A percentile compares a stretch with the other conserved stretches of the same genome.
phyloP scores from a whole-genome alignment of 2,329 filamentous ascomycete species.

The Tolypocladium ophioglossoides region DNA sequence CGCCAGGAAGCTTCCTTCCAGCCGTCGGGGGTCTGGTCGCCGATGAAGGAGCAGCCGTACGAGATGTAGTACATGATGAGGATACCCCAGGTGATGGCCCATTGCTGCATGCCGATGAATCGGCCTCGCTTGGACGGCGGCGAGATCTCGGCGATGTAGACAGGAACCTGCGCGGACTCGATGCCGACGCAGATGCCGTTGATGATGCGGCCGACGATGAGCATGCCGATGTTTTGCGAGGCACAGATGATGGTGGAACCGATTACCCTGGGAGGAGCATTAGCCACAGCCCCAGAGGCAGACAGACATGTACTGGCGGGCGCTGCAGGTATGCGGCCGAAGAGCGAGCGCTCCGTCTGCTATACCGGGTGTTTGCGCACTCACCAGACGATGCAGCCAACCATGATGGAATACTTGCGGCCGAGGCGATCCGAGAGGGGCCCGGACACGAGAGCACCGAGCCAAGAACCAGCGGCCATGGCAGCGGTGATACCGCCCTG shows the following conservation, averaged over 20 bases:
- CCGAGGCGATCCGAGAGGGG: constrained; percentile 37
- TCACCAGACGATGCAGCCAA: constrained; percentile 40
- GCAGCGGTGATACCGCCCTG: constrained; percentile 43
- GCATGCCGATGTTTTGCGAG: constrained; percentile 34
- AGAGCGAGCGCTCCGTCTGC: too few relatives aligned
- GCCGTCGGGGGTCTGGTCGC: constrained; percentile 14
- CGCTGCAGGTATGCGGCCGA: neutral
- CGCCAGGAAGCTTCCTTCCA: constrained; percentile 47
- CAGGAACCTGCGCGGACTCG: constrained; percentile 55
- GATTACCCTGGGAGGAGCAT: constrained; percentile 26
- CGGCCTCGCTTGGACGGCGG: constrained; percentile 43
- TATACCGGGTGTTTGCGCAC: constrained; percentile 6
- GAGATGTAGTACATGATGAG: constrained; percentile 62
- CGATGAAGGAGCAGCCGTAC: constrained; percentile 52
- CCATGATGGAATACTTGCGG: constrained; percentile 39
- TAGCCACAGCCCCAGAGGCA: neutral
- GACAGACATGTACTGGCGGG: neutral
- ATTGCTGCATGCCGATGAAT: constrained; percentile 64
- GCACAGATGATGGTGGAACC: constrained; percentile 36
- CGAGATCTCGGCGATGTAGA: constrained; percentile 59
- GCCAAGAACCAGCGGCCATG: constrained; percentile 40
- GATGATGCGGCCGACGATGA: constrained; percentile 48
- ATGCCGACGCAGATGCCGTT: constrained; percentile 60
- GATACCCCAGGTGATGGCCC: constrained; percentile 59
- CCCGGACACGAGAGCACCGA: constrained; percentile 37